These are phyloP conservation scores for Obelidium mucronatum DNA, from an alignment of 192 early-diverging fungal species.

Conservation along the genomic window DNA sequence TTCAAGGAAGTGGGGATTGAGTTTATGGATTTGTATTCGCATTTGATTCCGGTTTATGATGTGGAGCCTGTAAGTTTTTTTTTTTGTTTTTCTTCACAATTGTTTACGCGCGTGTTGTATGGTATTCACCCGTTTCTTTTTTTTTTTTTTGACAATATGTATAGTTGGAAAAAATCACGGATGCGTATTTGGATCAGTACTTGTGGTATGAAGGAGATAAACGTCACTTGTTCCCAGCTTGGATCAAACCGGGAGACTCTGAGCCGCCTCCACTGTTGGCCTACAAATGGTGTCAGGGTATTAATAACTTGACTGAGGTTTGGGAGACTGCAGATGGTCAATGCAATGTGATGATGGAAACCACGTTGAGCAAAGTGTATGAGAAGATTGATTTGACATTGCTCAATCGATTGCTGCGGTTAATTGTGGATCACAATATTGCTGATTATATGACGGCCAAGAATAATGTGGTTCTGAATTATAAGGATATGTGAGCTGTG, in stretches of 20 bases:
- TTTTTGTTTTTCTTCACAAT: background rate
- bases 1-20: constrained; percentile 99
- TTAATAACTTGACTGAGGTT: constrained; percentile 96
- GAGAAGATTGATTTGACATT: constrained; percentile 98
- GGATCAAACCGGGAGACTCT: constrained; percentile 98
- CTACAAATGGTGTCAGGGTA: constrained; percentile 98
- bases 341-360: constrained; percentile 97
- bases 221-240: constrained; percentile 96
- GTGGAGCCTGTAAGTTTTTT: constrained; percentile 75
- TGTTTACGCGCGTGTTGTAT: background rate
- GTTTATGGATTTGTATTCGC: constrained; percentile 98
- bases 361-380: constrained; percentile 88
- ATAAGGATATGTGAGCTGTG: constrained; percentile 89
- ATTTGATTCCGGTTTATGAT: constrained; percentile 97
- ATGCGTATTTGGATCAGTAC: constrained; percentile 99
- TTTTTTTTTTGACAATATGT: constrained; percentile 18
- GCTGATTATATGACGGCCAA: constrained; percentile 99
- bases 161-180: constrained; percentile 97
- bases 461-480: constrained; percentile 97
- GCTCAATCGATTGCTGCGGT: constrained; percentile 88
- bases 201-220: constrained; percentile 99
- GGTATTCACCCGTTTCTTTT: too few relatives aligned
- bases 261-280: constrained; percentile 96
- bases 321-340: constrained; percentile 93
- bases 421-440: constrained; percentile 98